Conservation (phyloP, 257 asterid species). For the Nicotiana knightiana region DNA sequence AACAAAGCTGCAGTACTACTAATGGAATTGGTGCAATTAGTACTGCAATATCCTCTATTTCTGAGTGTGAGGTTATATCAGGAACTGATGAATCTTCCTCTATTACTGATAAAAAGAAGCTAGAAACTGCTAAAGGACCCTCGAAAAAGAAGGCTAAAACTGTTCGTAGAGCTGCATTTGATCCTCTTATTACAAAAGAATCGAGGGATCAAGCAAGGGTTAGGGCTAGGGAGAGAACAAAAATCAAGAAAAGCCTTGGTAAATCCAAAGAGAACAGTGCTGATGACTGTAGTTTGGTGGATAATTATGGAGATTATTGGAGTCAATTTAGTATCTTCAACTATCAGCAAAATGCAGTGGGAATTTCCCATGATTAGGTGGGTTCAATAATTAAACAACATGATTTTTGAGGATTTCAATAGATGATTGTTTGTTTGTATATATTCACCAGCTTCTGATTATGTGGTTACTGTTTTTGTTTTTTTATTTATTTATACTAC, state of each 20-base stretch:
- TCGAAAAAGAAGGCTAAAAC: conserved; percentile 12
- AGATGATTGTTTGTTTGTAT: neutral
- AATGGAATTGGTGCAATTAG: conserved; percentile 6
- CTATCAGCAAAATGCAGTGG: conserved; percentile 15
- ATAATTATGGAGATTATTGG: conserved; percentile 17
- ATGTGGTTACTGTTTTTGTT: neutral
- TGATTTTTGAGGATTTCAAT: neutral
- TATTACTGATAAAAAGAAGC: neutral
- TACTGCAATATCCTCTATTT: conserved; percentile 19
- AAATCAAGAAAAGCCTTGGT: conserved; percentile 35
- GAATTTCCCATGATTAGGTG: conserved; percentile 16
- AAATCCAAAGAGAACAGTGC: neutral
- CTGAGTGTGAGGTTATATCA: conserved; percentile 28
- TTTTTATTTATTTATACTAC: neutral
- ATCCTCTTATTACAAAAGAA: conserved; percentile 31
- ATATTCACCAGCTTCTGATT: neutral
- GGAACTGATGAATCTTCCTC: conserved; percentile 23
- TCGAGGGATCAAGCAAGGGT: conserved; percentile 62
- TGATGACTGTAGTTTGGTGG: conserved; percentile 1
- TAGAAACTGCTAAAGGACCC: neutral
- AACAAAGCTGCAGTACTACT: neutral
- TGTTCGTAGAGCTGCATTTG: conserved; percentile 16
- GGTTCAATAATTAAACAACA: neutral
- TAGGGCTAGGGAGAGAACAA: conserved; percentile 69
- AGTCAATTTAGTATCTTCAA: conserved; percentile 15